Conservation (phyloP, 192 early-diverging fungal species). For the Linnemannia elongata region DNA sequence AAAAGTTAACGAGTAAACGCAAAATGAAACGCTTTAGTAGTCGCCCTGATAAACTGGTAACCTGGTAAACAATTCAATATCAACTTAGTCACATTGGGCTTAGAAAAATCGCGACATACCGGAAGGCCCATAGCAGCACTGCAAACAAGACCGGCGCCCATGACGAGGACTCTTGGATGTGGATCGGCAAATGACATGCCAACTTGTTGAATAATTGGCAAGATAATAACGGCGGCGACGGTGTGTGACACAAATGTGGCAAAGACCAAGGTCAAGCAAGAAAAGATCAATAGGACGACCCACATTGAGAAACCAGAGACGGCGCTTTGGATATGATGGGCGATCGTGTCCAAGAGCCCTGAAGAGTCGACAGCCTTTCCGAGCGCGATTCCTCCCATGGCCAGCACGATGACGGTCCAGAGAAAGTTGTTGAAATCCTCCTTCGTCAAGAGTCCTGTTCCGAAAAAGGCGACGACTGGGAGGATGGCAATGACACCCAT, state of each 20-base stretch:
- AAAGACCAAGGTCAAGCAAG: constrained; percentile 73
- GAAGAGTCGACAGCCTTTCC: constrained; percentile 81
- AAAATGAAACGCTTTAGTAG: neutral
- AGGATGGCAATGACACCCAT: constrained; percentile 81
- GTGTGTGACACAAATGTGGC: constrained; percentile 86
- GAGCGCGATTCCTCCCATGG: constrained; percentile 83
- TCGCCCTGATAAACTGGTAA: neutral
- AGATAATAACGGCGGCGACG: constrained; percentile 82
- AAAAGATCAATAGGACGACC: constrained; percentile 70
- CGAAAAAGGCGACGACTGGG: constrained; percentile 82
- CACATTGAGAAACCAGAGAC: constrained; percentile 64
- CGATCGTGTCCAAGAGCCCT: constrained; percentile 76
- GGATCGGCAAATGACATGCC: constrained; percentile 74
- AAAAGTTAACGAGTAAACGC: neutral
- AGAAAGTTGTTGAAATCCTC: constrained; percentile 81
- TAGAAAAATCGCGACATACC: constrained; percentile 9
- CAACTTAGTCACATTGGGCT: no score
- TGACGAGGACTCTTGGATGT: constrained; percentile 76
- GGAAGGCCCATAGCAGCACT: constrained; percentile 83
- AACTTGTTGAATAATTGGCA: constrained; percentile 77
- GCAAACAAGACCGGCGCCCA: constrained; percentile 72
- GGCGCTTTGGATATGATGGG: constrained; percentile 66
- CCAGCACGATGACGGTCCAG: constrained; percentile 72
- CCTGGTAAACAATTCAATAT: no score
- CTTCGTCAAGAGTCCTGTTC: constrained; percentile 76